Conservation (phyloP, 2,329 filamentous ascomycete genomes). For the Hymenoscyphus fraxineus region DNA sequence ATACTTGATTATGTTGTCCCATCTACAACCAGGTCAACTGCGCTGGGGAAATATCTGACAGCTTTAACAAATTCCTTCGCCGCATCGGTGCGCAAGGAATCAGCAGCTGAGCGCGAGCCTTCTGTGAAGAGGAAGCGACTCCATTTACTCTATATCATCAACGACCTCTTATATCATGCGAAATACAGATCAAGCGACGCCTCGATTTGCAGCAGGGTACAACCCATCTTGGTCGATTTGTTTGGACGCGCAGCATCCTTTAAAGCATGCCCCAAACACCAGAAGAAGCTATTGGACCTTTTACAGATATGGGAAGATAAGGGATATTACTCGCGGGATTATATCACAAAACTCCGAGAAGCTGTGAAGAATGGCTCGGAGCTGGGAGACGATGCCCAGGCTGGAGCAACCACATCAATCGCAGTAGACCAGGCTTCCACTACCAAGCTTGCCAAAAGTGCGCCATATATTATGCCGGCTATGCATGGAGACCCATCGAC, state of each 20-base stretch:
- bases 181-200: slow-evolving; percentile 48
- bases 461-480: slow-evolving; percentile 69
- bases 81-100: slow-evolving; percentile 30
- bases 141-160: slow-evolving; percentile 74
- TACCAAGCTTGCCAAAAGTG: slow-evolving; percentile 53
- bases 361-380: slow-evolving; percentile 46
- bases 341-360: slow-evolving; percentile 56
- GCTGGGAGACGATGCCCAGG: slow-evolving; percentile 28
- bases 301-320: slow-evolving; percentile 69
- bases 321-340: slow-evolving; percentile 53
- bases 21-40: slow-evolving; percentile 61
- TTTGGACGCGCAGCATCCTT: slow-evolving; percentile 54
- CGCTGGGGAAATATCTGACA: slow-evolving; percentile 72
- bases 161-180: slow-evolving; percentile 71
- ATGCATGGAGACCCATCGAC: slow-evolving; percentile 70
- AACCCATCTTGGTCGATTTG: slow-evolving; percentile 60
- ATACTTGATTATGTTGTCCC: slow-evolving; percentile 67
- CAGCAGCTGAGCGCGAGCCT: slow-evolving; percentile 40
- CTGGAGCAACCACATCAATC: slow-evolving; percentile 13
- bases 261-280: slow-evolving; percentile 60
- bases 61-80: slow-evolving; percentile 61
- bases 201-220: slow-evolving; percentile 53
- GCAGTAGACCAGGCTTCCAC: slow-evolving; percentile 34
- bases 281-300: slow-evolving; percentile 59
- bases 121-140: slow-evolving; percentile 67